Percentiles rank a stretch among this genome's conserved stretches.
These are phyloP conservation scores for Cladosporium sp. DNA, from an alignment of 2,329 filamentous ascomycete genomes.

Conservation along the genomic window DNA sequence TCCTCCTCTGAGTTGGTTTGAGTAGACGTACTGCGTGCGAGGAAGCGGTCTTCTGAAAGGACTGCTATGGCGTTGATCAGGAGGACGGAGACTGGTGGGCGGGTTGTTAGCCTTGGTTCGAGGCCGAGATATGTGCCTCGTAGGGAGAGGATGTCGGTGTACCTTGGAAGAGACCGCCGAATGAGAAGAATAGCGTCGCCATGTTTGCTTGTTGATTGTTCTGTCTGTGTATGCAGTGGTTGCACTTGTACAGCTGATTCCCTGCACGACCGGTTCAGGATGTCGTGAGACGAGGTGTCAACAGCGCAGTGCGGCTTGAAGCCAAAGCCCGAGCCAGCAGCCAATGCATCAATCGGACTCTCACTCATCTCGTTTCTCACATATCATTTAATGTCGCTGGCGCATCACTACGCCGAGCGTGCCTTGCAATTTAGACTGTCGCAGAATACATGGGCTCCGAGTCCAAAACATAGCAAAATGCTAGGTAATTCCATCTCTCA, in stretches of 20 bases:
- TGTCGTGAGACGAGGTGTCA: conserved; percentile 5
- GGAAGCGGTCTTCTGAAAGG: conserved; percentile 91
- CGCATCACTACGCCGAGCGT: conserved; percentile 18
- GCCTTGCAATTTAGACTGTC: conserved; percentile 20
- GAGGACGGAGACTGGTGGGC: conserved; percentile 65
- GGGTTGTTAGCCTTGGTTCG: background rate
- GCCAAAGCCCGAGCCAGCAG: background rate
- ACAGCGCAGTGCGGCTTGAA: background rate
- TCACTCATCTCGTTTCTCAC: too few species aligned
- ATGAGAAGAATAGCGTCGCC: conserved; percentile 58
- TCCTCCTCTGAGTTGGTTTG: background rate
- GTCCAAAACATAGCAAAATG: background rate
- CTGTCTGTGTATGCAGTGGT: background rate
- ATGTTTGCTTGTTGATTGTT: conserved; percentile 13
- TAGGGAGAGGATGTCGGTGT: conserved; percentile 18
- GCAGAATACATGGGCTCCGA: background rate
- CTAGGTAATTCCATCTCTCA: background rate
- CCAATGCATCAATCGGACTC: background rate
- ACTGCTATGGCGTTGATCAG: conserved; percentile 91
- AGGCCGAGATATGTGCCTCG: conserved; percentile 18
- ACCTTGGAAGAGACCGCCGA: conserved; percentile 72
- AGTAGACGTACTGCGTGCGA: conserved; percentile 63
- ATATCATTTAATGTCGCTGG: conserved; percentile 20
- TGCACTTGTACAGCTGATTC: background rate
- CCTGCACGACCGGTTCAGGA: conserved; percentile 2